Base-by-base conservation (phyloP, 106 monocot genomes). In the Allium fistulosum region DNA sequence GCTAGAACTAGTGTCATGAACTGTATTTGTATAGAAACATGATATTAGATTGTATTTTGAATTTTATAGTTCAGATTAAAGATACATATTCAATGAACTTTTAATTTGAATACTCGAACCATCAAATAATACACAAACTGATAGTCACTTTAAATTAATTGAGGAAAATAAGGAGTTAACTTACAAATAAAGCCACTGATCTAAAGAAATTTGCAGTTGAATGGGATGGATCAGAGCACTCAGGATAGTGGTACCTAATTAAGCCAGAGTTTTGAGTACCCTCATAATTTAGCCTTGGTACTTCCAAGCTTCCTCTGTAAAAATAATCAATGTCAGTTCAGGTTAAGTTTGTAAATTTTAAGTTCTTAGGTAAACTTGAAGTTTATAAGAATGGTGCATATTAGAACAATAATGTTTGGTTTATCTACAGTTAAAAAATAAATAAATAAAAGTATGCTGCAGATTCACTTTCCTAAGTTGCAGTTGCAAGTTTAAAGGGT, bases 271-370 rank as follows among this genome's bases (percentile, higher is more conserved):
- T 65, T 17, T 55, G 72, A n/a, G 71, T 18, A 37, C 37, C 37
- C 18, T 80, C 77, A 48, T 77, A 60, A 45, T 71, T 77, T n/a
- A 70, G 49, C 63, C 80, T 66, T 6, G 73, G 66, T 2, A 72
- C 76, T 15, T 77, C 77, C 71, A 80, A 59, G n/a, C 80, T 80
- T 16, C 71, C 77, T 68, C 84, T 80, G 71, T 8, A n/a, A 16
- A 28, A 6, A 49, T n/a, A 45, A 37, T 28, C 14, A 6, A 55
- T 55, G 53, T 63, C 22, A 22, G 22, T 22, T 22, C 22, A 22
- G 22, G 22, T 22, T 22, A 22, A 22, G 22, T 22, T 22, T 22
- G 46, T 65, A 5, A 12, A 7, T 49, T 49, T 6, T 49, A 17
- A 17, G 22, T 0, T 22, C 22, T 22, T 37, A 37, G 37, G 37